These are phyloP conservation scores for Carpediemonas membranifera DNA, from an alignment of 78 protist species.

Conservation along the genomic window DNA sequence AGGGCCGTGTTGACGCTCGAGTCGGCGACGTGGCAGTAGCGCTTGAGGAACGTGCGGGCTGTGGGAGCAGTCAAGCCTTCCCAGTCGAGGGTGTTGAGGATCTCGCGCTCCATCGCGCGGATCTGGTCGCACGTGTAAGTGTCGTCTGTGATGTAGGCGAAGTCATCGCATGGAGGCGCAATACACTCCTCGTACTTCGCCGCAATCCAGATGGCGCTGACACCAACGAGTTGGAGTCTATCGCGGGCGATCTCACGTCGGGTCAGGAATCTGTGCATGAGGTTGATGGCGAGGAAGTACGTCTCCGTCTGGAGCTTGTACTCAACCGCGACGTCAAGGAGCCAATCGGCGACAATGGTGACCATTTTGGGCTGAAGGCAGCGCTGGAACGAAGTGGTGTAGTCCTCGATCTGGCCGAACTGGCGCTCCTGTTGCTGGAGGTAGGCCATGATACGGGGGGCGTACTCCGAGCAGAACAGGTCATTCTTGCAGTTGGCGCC, in stretches of 20 bases:
- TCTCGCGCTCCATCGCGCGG: conserved; percentile 57
- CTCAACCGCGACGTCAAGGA: background rate
- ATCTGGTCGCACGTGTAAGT: conserved; percentile 81
- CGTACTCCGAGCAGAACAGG: too few relatives aligned
- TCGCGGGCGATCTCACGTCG: background rate
- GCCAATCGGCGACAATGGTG: too few relatives aligned
- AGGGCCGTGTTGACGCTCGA: conserved; percentile 25
- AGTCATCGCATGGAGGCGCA: conserved; percentile 80
- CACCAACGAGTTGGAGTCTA: conserved; percentile 54
- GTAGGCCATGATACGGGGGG: too few relatives aligned
- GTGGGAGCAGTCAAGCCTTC: conserved; percentile 53
- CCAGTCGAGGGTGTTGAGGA: conserved; percentile 40
- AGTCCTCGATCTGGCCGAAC: too few relatives aligned
- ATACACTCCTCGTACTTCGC: conserved; percentile 92
- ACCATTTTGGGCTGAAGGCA: too few relatives aligned
- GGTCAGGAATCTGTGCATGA: conserved; percentile 1
- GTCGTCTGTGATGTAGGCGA: conserved; percentile 79
- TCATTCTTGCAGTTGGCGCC: too few relatives aligned
- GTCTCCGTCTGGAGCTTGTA: background rate
- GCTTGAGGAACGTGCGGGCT: conserved; percentile 69
- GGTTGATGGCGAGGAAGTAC: background rate
- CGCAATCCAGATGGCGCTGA: conserved; percentile 82
- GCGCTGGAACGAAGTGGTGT: too few relatives aligned
- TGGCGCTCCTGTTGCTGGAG: too few relatives aligned
- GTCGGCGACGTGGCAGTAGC: conserved; percentile 73